These are phyloP conservation scores for Phytophthora litchii DNA, from an alignment of 352 stramenopile species.

Conservation along the genomic window DNA sequence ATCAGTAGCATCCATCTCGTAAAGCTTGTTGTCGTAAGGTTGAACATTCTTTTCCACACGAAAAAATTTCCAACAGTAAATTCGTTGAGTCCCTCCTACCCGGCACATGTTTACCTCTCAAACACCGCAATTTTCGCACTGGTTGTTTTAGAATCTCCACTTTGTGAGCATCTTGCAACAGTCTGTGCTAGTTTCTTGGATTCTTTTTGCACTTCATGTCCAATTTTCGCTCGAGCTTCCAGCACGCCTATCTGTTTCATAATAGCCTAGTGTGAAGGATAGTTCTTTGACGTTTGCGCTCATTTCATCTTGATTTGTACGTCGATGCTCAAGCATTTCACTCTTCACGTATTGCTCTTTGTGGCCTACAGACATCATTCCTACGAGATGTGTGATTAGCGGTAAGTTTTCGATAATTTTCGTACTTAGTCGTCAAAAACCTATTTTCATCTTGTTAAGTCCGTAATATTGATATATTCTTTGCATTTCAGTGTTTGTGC, in stretches of 20 bases:
- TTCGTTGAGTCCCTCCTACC: not conserved
- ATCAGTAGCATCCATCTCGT: slow-evolving; percentile 16
- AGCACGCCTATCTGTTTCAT: slow-evolving; percentile 70
- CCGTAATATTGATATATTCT: not conserved
- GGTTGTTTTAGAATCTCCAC: slow-evolving; percentile 18
- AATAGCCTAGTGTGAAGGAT: slow-evolving; percentile 73
- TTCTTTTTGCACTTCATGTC: slow-evolving; percentile 9
- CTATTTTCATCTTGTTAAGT: not conserved
- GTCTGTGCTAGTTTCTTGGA: slow-evolving; percentile 10
- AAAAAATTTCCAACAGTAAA: slow-evolving; percentile 5
- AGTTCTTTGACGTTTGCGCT: slow-evolving; percentile 69
- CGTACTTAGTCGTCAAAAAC: too few relatives aligned
- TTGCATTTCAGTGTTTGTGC: not conserved
- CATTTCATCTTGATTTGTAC: slow-evolving; percentile 17
- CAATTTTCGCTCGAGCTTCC: slow-evolving; percentile 48
- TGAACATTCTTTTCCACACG: not conserved
- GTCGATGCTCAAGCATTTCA: too few relatives aligned
- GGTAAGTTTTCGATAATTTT: too few relatives aligned
- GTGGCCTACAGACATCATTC: too few relatives aligned
- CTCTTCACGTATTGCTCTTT: too few relatives aligned
- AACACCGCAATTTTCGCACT: slow-evolving; percentile 53
- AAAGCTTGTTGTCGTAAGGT: not conserved
- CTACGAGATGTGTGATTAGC: too few relatives aligned
- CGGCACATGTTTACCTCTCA: slow-evolving; percentile 19
- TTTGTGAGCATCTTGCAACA: not conserved